Evolutionary conservation across 768 basidiomycete genomes (phyloP).

Genomic region (Gyrodon lividus): DNA sequence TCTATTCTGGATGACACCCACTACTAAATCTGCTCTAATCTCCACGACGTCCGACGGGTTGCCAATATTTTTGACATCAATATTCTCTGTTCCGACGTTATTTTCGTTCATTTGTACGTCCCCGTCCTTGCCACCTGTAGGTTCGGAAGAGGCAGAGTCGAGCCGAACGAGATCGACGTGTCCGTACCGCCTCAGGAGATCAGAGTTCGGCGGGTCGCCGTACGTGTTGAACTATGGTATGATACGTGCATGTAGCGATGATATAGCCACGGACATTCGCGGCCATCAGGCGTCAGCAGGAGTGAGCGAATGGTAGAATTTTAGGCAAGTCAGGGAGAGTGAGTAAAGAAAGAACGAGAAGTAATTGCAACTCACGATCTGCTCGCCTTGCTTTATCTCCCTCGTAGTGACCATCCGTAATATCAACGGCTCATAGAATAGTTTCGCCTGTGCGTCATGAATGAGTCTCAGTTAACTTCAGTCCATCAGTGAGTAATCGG

Average conservation of each 20-base stretch:
- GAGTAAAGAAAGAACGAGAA: background rate
- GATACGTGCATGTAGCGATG: background rate
- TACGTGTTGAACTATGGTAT: constrained; percentile 87
- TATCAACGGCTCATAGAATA: constrained; percentile 73
- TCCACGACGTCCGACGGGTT: constrained; percentile 84
- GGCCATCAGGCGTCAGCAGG: background rate
- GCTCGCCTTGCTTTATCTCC: constrained; percentile 71
- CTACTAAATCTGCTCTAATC: constrained; percentile 67
- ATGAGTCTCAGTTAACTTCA: background rate
- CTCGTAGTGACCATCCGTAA: constrained; percentile 83
- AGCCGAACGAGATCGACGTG: constrained; percentile 79
- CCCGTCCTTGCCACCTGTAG: background rate
- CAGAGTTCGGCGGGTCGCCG: constrained; percentile 88
- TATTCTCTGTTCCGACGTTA: constrained; percentile 17
- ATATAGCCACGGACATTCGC: background rate
- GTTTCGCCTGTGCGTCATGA: constrained; percentile 57
- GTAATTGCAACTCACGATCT: constrained; percentile 63
- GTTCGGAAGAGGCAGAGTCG: constrained; percentile 30
- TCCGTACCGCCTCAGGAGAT: constrained; percentile 91
- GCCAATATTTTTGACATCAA: constrained; percentile 34
- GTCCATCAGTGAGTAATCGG: background rate
- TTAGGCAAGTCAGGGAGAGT: background rate
- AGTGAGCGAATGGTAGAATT: background rate
- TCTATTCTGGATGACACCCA: constrained; percentile 36
- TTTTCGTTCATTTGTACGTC: constrained; percentile 13